These are phyloP conservation scores for Leccinum griseonigrum DNA, from an alignment of 1,284 basidiomycete genomes.

Conservation along the genomic window DNA sequence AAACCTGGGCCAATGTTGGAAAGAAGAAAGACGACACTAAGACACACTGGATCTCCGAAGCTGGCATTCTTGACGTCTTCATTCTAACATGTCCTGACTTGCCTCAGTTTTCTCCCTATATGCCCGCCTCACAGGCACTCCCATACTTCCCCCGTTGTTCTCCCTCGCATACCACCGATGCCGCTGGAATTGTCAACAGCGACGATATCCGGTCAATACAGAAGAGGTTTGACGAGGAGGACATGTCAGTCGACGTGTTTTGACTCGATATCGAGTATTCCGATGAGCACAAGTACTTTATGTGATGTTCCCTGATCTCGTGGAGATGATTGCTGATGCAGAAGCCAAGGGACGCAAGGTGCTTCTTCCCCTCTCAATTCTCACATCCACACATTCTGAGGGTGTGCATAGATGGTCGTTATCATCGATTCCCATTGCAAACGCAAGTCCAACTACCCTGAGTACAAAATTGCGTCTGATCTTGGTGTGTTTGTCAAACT, in stretches of 20 bases:
- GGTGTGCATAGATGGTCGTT: slow-evolving; percentile 79
- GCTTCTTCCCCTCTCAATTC: slow-evolving; percentile 9
- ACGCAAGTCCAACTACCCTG: slow-evolving; percentile 76
- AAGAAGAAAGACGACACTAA: slow-evolving; percentile 49
- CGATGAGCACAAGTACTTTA: slow-evolving; percentile 95
- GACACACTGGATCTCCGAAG: slow-evolving; percentile 97
- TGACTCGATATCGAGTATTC: slow-evolving; percentile 99
- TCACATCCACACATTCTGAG: background rate
- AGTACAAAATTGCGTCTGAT: slow-evolving; percentile 84
- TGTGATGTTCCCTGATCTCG: slow-evolving; percentile 95
- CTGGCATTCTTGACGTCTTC: slow-evolving; percentile 93
- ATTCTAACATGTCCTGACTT: slow-evolving; percentile 86
- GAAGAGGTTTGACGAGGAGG: slow-evolving; percentile 85
- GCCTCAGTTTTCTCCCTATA: slow-evolving; percentile 85
- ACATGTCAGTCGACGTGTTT: slow-evolving; percentile 95
- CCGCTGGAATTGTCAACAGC: slow-evolving; percentile 95
- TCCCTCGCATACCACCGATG: slow-evolving; percentile 96
- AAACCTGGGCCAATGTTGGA: slow-evolving; percentile 94
- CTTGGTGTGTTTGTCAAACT: slow-evolving; percentile 82
- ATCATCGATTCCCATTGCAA: slow-evolving; percentile 98
- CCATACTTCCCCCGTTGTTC: slow-evolving; percentile 88
- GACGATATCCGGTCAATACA: slow-evolving; percentile 90
- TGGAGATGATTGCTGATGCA: slow-evolving; percentile 90
- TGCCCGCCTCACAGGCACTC: slow-evolving; percentile 80
- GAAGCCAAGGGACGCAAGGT: slow-evolving; percentile 87